These are phyloP conservation scores for Chrysoporthe puriensis DNA, from an alignment of 2,329 filamentous ascomycete species.

Conservation along the genomic window DNA sequence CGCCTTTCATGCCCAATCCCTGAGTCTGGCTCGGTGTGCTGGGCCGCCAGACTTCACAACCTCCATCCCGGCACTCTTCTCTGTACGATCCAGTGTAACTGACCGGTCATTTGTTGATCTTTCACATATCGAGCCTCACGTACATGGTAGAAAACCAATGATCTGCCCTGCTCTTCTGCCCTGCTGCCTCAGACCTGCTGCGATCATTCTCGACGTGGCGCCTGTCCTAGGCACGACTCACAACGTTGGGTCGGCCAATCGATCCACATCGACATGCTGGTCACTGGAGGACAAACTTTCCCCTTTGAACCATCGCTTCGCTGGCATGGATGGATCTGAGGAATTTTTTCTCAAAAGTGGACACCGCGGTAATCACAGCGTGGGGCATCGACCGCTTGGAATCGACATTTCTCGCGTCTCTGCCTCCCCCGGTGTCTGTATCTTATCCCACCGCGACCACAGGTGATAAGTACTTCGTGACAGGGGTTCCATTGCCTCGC, in stretches of 20 bases:
- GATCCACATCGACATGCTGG: conserved; percentile 39
- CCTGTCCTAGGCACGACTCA: conserved; percentile 35
- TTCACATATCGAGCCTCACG: conserved; percentile 12
- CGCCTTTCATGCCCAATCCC: conserved; percentile 8
- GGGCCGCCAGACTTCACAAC: conserved; percentile 21
- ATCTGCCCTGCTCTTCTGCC: conserved; percentile 31
- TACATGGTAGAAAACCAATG: conserved; percentile 11
- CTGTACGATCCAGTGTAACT: conserved; percentile 13
- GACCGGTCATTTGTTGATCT: conserved; percentile 12
- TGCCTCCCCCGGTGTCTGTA: conserved; percentile 27
- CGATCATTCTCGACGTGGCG: conserved; percentile 42
- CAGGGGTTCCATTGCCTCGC: background rate
- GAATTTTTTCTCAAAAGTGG: conserved; percentile 28
- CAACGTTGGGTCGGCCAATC: conserved; percentile 38
- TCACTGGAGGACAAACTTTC: conserved; percentile 40
- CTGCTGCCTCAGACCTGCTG: conserved; percentile 29
- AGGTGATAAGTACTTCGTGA: background rate
- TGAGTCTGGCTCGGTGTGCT: conserved; percentile 12
- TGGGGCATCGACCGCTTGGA: conserved; percentile 21
- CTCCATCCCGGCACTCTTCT: conserved; percentile 16
- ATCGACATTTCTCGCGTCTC: conserved; percentile 25
- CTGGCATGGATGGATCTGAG: conserved; percentile 32
- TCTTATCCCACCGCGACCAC: conserved; percentile 5
- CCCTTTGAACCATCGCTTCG: conserved; percentile 35
- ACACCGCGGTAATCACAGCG: conserved; percentile 26